Evolutionary conservation across 1,139 yeast genomes (phyloP).

Genomic region (Pichia kudriavzevii): DNA sequence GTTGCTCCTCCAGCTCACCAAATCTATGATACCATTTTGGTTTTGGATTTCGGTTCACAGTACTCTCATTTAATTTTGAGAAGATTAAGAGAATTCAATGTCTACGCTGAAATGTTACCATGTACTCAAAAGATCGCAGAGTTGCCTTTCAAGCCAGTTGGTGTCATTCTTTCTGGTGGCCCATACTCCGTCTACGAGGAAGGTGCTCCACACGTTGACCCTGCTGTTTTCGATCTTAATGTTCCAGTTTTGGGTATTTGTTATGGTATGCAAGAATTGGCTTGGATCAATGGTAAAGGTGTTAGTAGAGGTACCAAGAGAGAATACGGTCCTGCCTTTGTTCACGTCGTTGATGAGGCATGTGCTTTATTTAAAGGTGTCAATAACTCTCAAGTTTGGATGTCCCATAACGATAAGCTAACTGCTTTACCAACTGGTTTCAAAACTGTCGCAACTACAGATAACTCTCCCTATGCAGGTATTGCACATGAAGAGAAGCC

Average conservation of each 20-base stretch:
- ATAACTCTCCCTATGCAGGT: slow-evolving; percentile 94
- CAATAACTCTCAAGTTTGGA: slow-evolving; percentile 95
- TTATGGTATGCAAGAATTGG: slow-evolving; percentile 98
- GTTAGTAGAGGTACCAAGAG: slow-evolving; percentile 96
- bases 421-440: slow-evolving; percentile 85
- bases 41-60: slow-evolving; percentile 97
- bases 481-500: slow-evolving; percentile 65
- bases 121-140: slow-evolving; percentile 95
- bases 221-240: slow-evolving; percentile 76
- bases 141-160: slow-evolving; percentile 90
- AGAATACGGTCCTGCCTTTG: slow-evolving; percentile 95
- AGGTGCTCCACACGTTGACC: slow-evolving; percentile 97
- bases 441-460: slow-evolving; percentile 84
- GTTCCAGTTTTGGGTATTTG: slow-evolving; percentile 98
- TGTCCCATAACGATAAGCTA: slow-evolving; percentile 98
- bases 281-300: slow-evolving; percentile 95
- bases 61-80: slow-evolving; percentile 95
- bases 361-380: slow-evolving; percentile 80
- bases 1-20: slow-evolving; percentile 50
- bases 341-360: slow-evolving; percentile 55
- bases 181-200: slow-evolving; percentile 96
- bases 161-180: slow-evolving; percentile 93
- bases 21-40: slow-evolving; percentile 92
- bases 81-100: slow-evolving; percentile 95
- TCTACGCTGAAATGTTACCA: slow-evolving; percentile 98